Conservation (phyloP, 108 stramenopile species). For the Asterionellopsis glacialis region DNA sequence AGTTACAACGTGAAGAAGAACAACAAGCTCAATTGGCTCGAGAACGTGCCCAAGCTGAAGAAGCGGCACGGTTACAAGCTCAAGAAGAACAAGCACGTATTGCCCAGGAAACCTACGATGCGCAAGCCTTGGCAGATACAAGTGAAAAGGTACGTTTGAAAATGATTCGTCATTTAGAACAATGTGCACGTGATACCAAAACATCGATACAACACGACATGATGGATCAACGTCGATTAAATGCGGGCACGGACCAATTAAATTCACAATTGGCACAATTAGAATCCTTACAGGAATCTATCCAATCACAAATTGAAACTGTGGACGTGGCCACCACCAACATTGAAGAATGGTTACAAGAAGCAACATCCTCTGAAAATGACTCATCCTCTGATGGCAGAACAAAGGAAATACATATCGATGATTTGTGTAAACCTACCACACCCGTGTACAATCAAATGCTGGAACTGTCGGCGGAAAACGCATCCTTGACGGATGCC, state of each 20-base stretch:
- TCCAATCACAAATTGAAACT: slow-evolving; percentile 5
- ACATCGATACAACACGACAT: slow-evolving; percentile 35
- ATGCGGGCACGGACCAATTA: slow-evolving; percentile 14
- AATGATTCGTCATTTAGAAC: slow-evolving; percentile 29
- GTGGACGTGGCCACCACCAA: slow-evolving; percentile 41
- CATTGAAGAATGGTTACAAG: slow-evolving; percentile 34
- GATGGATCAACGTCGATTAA: slow-evolving; percentile 48
- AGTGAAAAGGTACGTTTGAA: slow-evolving; percentile 37
- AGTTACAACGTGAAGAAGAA: slow-evolving; percentile 28
- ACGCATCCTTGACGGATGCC: slow-evolving; percentile 67
- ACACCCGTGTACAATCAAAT: slow-evolving; percentile 61
- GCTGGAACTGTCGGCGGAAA: slow-evolving; percentile 67
- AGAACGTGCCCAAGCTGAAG: slow-evolving; percentile 2
- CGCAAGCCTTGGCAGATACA: slow-evolving; percentile 27
- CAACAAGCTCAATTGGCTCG: slow-evolving; percentile 4
- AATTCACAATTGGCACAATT: slow-evolving; percentile 1
- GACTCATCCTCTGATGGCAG: too few relatives aligned
- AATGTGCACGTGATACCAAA: slow-evolving; percentile 26
- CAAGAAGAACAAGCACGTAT: slow-evolving; percentile 11
- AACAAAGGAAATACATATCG: slow-evolving; percentile 22
- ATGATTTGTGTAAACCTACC: slow-evolving; percentile 46
- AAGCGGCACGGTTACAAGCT: not conserved
- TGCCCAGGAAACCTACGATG: slow-evolving; percentile 39
- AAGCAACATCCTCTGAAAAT: not conserved
- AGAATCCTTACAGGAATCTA: too few relatives aligned